phyloP scores from a whole-genome alignment of 179 eudicot species.

The Silene noctiflora region DNA sequence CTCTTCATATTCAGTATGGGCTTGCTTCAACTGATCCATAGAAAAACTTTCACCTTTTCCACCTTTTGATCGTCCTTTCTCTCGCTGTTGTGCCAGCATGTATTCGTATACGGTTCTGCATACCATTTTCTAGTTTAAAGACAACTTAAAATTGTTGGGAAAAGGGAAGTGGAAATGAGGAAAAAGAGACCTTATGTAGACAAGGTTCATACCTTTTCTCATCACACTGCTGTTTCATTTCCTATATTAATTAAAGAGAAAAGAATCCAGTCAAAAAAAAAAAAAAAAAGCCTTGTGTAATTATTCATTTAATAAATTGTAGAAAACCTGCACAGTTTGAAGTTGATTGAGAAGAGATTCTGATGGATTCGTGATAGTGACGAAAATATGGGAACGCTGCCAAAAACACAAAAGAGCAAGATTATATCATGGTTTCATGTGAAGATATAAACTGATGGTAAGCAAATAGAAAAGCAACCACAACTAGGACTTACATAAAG shows the following conservation, averaged over 20 bases:
- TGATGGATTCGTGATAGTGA: conserved; percentile 86
- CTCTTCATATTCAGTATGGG: conserved; percentile 81
- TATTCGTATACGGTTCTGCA: conserved; percentile 76
- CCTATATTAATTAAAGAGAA: conserved; percentile 45
- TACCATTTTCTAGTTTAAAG: conserved; percentile 23
- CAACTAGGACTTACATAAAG: conserved; percentile 64
- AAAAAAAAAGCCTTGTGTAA: not conserved
- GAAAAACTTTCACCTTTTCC: conserved; percentile 72
- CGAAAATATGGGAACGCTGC: conserved; percentile 78
- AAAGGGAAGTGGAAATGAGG: not conserved
- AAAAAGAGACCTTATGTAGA: not conserved
- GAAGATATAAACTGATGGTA: not conserved
- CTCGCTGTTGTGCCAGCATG: conserved; percentile 76
- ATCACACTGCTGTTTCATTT: conserved; percentile 94
- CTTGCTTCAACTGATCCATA: conserved; percentile 64
- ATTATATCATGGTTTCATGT: conserved; percentile 16
- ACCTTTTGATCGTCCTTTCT: conserved; percentile 70
- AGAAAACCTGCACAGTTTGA: conserved; percentile 87
- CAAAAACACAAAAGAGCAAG: conserved; percentile 19
- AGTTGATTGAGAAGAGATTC: conserved; percentile 92
- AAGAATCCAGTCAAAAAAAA: conserved; percentile 11
- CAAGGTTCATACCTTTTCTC: conserved; percentile 70
- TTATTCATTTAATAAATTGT: conserved; percentile 1
- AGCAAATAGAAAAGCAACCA: conserved; percentile 2
- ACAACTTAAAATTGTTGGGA: not conserved